These are phyloP conservation scores for Cyphellophora attinorum DNA, from an alignment of 2,329 filamentous ascomycete genomes.

Conservation along the genomic window DNA sequence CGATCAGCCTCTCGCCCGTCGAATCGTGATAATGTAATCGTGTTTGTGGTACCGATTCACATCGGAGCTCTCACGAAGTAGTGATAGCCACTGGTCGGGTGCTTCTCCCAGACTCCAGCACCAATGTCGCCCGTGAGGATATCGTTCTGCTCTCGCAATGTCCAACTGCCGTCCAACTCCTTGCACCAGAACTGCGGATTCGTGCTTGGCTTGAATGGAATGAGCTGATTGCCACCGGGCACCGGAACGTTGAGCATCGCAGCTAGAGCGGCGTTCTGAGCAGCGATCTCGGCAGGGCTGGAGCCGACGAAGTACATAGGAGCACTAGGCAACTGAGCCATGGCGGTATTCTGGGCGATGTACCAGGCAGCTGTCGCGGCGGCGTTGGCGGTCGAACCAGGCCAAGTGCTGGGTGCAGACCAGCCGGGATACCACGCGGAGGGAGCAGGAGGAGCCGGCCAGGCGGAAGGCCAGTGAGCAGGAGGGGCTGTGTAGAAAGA, in stretches of 20 bases:
- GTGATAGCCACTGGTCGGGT: conserved; percentile 16
- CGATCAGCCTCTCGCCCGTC: too few relatives aligned
- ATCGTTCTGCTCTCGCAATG: conserved; percentile 21
- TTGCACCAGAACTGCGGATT: conserved; percentile 26
- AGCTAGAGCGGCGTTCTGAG: conserved; percentile 21
- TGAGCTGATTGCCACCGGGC: conserved; percentile 19
- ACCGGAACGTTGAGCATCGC: conserved; percentile 8
- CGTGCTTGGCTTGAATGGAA: conserved; percentile 22
- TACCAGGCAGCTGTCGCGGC: conserved; percentile 15
- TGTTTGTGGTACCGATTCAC: too few relatives aligned
- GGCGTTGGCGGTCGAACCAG: conserved; percentile 1
- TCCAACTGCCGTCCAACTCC: conserved; percentile 25
- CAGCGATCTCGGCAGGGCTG: conserved; percentile 20
- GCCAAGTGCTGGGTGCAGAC: neutral
- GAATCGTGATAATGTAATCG: too few relatives aligned
- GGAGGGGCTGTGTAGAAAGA: conserved; percentile 12
- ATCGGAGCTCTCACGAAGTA: conserved; percentile 15
- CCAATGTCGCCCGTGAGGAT: conserved; percentile 15
- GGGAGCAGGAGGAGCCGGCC: neutral
- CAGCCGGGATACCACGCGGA: neutral
- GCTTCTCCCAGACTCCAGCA: conserved; percentile 17
- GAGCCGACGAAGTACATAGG: conserved; percentile 18
- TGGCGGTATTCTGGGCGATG: conserved; percentile 14
- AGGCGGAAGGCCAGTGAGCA: neutral
- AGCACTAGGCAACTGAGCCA: conserved; percentile 14